Base-by-base conservation (phyloP, 2,329 filamentous ascomycete species). In the Emydomyces testavorans region DNA sequence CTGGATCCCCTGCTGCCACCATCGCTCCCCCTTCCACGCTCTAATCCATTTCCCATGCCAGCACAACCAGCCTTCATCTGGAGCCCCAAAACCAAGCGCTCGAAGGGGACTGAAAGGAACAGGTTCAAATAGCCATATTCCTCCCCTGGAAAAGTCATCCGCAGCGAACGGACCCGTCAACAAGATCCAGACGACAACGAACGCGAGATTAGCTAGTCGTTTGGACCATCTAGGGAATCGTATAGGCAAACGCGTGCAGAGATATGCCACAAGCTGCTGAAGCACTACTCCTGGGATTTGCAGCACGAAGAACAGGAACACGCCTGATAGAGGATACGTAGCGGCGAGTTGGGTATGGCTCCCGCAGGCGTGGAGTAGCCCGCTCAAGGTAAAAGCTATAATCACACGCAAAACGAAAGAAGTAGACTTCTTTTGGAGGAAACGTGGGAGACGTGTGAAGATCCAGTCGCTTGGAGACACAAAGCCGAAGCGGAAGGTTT, bases 71-170 rank as follows among this genome's bases (percentile, higher is more conserved):
- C 72, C 66, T 57, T 84, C 79, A 0, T 74, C 77, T 15, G 71
- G 64, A 1, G 69, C 67, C 0, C 82, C 83, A 28, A 82, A 69
- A 0, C 83, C 82, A 13, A 89, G 28, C 1, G 74, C 76, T 21
- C 86, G 72, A n/a, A 88, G 59, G 0, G 75, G 60, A 46, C 85
- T 93, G 6, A 90, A 54, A 0, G 88, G 86, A n/a, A 94, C 66
- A 0, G 87, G 86, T 63, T 95, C 87, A 52, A 79, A 79, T 11
- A 93, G 64, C 84, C 85, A 94, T 0, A 94, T 58, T 0, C 85
- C 87, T 0, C 79, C 76, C 8, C 74, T 71, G 0, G 81, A 75
- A 60, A 94, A 80, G 58, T 95, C 89, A 59, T 94, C 79, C 8
- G 79, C 70, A n/a, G 94, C 71, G 29, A 80, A 62, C 34, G 71